A percentile compares a stretch with the other conserved stretches of the same genome.
phyloP scores from a whole-genome alignment of 345 rosid species.

The Gynandropsis gynandra region DNA sequence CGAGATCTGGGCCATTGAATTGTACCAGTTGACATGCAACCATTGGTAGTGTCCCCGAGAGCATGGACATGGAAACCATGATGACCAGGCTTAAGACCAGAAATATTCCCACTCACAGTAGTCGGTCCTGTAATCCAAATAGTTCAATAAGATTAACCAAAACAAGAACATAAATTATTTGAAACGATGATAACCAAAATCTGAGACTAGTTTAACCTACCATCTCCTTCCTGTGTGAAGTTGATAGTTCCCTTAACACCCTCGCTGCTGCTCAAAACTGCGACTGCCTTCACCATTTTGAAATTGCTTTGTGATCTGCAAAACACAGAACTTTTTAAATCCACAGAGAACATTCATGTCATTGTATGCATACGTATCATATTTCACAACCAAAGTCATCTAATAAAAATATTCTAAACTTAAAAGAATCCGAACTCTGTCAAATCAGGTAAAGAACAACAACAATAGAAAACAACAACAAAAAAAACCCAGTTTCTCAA shows the following conservation, averaged over 20 bases:
- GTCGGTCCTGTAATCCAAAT: slow-evolving; percentile 45
- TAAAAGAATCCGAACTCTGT: background rate
- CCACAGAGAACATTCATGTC: background rate
- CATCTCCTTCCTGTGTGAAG: slow-evolving; percentile 79
- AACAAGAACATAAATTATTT: background rate
- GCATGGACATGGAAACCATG: slow-evolving; percentile 98
- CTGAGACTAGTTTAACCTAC: slow-evolving; percentile 23
- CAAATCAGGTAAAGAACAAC: background rate
- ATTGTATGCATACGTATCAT: slow-evolving; percentile 4
- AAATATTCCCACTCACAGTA: slow-evolving; percentile 62
- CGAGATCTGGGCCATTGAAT: background rate
- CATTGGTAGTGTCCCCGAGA: slow-evolving; percentile 95
- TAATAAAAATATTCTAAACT: too few species aligned
- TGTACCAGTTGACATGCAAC: slow-evolving; percentile 98
- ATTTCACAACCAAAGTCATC: background rate
- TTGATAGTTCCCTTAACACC: slow-evolving; percentile 71
- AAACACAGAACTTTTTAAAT: background rate
- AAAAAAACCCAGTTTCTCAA: too few species aligned
- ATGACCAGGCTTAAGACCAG: slow-evolving; percentile 91
- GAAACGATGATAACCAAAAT: background rate
- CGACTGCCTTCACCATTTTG: slow-evolving; percentile 83
- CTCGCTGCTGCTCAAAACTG: slow-evolving; percentile 58
- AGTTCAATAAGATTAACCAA: background rate
- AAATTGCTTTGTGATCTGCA: slow-evolving; percentile 55
- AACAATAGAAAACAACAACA: too few species aligned